These are phyloP conservation scores for Vigna nakashimae DNA, from an alignment of 306 rosid genomes.

Conservation along the genomic window DNA sequence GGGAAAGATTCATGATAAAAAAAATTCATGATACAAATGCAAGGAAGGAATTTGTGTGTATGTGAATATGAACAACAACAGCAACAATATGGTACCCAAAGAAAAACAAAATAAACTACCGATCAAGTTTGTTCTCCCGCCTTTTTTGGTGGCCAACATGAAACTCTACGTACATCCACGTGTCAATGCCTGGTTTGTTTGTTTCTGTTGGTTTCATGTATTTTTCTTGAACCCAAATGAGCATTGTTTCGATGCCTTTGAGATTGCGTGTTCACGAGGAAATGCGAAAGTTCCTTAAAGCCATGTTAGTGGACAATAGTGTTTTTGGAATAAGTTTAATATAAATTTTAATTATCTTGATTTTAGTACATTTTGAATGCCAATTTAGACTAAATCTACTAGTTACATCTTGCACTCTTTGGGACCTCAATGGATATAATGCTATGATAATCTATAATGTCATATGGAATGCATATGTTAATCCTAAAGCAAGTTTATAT, in stretches of 20 bases:
- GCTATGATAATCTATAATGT: no score
- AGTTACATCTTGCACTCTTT: no score
- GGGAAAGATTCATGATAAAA: background rate
- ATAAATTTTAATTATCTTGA: no score
- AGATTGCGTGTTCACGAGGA: background rate
- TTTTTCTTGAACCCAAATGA: background rate
- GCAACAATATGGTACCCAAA: background rate
- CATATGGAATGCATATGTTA: no score
- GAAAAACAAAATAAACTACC: background rate
- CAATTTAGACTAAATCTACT: no score
- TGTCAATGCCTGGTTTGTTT: slow-evolving; percentile 20
- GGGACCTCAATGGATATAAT: no score
- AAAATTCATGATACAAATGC: background rate
- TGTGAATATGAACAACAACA: slow-evolving; percentile 24
- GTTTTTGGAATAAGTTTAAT: no score
- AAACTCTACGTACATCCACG: slow-evolving; percentile 30
- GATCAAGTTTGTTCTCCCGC: slow-evolving; percentile 23
- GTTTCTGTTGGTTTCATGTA: background rate
- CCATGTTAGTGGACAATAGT: no score
- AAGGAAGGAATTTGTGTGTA: background rate
- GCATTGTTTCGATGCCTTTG: background rate
- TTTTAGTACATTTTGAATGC: no score
- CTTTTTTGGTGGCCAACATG: slow-evolving; percentile 16
- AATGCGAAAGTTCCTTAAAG: slow-evolving; percentile 4
- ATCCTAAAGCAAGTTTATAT: no score